Evolutionary conservation across 2,329 filamentous ascomycete genomes (phyloP).

Genomic region (Botryotinia narcissicola): DNA sequence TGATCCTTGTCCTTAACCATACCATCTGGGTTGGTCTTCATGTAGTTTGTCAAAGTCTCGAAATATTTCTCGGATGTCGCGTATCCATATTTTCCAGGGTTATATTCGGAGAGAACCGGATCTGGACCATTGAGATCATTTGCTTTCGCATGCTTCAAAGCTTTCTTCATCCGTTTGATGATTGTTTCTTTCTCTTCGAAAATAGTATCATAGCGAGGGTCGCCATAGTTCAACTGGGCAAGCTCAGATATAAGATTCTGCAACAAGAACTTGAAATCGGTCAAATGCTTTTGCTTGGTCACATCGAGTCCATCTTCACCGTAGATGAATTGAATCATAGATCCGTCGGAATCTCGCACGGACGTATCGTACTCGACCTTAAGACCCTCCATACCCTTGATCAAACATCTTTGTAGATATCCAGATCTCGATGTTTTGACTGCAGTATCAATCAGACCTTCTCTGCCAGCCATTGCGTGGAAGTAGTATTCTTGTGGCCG

Average conservation of each 20-base stretch:
- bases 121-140: slow-evolving; percentile 56
- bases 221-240: slow-evolving; percentile 68
- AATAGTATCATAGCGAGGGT: slow-evolving; percentile 53
- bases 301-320: slow-evolving; percentile 95
- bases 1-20: slow-evolving; percentile 53
- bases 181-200: slow-evolving; percentile 63
- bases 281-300: slow-evolving; percentile 88
- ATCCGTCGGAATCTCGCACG: slow-evolving; percentile 90
- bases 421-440: slow-evolving; percentile 98
- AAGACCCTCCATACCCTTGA: slow-evolving; percentile 97
- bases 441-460: slow-evolving; percentile 97
- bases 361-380: slow-evolving; percentile 91
- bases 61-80: slow-evolving; percentile 89
- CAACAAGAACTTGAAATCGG: slow-evolving; percentile 85
- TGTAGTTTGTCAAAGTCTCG: slow-evolving; percentile 67
- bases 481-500: slow-evolving; percentile 98
- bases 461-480: slow-evolving; percentile 98
- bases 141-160: slow-evolving; percentile 67
- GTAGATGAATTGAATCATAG: slow-evolving; percentile 91
- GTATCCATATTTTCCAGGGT: slow-evolving; percentile 75
- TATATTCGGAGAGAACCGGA: slow-evolving; percentile 69
- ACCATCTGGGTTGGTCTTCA: slow-evolving; percentile 70
- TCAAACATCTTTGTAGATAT: slow-evolving; percentile 92
- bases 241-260: slow-evolving; percentile 81
- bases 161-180: slow-evolving; percentile 72